These are phyloP conservation scores for Xylaria digitata DNA, from an alignment of 2,329 filamentous ascomycete genomes.

Conservation along the genomic window DNA sequence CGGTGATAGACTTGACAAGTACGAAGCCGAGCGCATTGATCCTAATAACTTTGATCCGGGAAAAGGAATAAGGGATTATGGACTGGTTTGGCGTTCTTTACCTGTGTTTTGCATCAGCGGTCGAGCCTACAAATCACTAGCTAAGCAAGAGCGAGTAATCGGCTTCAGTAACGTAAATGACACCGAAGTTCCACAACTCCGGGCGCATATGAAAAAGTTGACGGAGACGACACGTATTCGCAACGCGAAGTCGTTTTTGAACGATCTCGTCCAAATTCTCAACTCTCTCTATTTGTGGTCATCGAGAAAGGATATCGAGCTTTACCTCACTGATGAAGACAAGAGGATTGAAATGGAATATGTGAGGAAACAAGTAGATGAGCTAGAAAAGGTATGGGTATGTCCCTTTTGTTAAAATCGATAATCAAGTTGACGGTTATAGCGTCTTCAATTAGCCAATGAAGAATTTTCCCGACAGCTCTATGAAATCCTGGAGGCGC, in stretches of 20 bases:
- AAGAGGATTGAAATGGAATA: constrained; percentile 42
- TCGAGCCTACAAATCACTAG: constrained; percentile 67
- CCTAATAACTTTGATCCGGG: constrained; percentile 65
- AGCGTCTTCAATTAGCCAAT: constrained; percentile 23
- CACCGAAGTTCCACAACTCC: constrained; percentile 68
- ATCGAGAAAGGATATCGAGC: neutral
- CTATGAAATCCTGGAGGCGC: constrained; percentile 8
- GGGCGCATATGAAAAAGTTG: constrained; percentile 66
- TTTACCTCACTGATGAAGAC: constrained; percentile 47
- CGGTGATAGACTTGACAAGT: constrained; percentile 60
- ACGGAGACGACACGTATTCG: constrained; percentile 57
- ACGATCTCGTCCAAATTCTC: constrained; percentile 58
- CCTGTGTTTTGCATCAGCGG: constrained; percentile 73
- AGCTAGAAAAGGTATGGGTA: constrained; percentile 34
- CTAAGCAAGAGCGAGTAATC: constrained; percentile 54
- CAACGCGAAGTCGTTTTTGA: constrained; percentile 61
- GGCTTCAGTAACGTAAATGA: constrained; percentile 64
- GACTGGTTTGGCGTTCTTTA: constrained; percentile 62
- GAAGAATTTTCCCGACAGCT: constrained; percentile 11
- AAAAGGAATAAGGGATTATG: constrained; percentile 64
- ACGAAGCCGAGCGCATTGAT: constrained; percentile 60
- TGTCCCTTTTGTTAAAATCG: neutral
- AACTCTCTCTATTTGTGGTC: constrained; percentile 41
- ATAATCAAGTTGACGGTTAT: neutral
- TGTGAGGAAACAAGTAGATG: constrained; percentile 19